Conservation (phyloP, 2,329 filamentous ascomycete species). For the Diaporthe sp. region DNA sequence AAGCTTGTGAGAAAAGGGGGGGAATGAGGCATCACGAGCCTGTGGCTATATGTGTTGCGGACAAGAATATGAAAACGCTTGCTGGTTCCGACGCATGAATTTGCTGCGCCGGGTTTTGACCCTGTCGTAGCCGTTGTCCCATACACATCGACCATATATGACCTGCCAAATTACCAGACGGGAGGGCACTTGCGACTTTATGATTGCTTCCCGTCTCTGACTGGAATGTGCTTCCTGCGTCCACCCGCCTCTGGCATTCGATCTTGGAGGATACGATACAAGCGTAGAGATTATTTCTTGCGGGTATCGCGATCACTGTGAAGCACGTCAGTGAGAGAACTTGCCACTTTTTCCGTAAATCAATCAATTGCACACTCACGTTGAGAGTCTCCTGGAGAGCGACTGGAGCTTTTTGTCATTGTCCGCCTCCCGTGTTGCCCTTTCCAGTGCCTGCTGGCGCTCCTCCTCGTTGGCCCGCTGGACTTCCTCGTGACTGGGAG, state of each 20-base stretch:
- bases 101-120: conserved; percentile 22
- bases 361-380: conserved; percentile 74
- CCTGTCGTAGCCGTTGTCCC: conserved; percentile 31
- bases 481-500: conserved; percentile 93
- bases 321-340: background rate
- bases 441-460: conserved; percentile 84
- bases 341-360: too few species aligned
- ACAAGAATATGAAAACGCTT: conserved; percentile 28
- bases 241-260: conserved; percentile 10
- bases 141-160: conserved; percentile 19
- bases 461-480: conserved; percentile 85
- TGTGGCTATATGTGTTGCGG: conserved; percentile 25
- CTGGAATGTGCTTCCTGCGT: background rate
- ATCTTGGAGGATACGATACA: background rate
- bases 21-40: conserved; percentile 17
- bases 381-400: conserved; percentile 92
- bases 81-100: conserved; percentile 32
- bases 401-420: conserved; percentile 91
- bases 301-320: conserved; percentile 41
- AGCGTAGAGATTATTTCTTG: conserved; percentile 30
- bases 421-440: conserved; percentile 89
- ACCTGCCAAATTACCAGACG: conserved; percentile 7
- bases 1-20: conserved; percentile 19
- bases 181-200: conserved; percentile 1
- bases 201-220: conserved; percentile 26